Base-by-base conservation (phyloP, 2,329 filamentous ascomycete species). In the Nemania sp. region DNA sequence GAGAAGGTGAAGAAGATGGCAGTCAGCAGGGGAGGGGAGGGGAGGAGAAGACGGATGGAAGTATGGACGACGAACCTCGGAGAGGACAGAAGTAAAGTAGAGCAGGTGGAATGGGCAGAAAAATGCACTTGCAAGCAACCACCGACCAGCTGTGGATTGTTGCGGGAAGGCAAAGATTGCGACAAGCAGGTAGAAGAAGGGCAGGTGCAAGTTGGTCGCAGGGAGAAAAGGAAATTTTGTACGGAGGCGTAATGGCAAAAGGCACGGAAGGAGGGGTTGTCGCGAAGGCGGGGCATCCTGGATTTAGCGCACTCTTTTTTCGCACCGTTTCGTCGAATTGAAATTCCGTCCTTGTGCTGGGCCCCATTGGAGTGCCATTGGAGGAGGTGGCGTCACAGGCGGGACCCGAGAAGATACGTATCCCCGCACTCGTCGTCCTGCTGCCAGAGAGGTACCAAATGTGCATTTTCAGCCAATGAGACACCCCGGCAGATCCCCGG, bases 91-190 rank as follows among this genome's bases (percentile, higher is more conserved):
- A 62, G 57, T 17, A 32, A 32, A 61, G 50, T 60, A 59, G 56
- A 64, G 57, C 29, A 18, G 49, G 25, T 29, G 25, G 59, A 40
- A 54, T 43, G 43, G 52, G 52, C 17, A 57, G 20, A 57, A 48
- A 56, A 62, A 48, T 65, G 63, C 62, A 69, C 62, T 71, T 68
- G 69, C 68, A 68, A 72, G 67, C 67, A 68, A 71, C 69, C 68
- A 71, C 68, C 69, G 67, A 70, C 69, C 64, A 67, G 66, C 65
- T 67, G 65, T 66, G 67, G 62, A 60, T 69, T 69, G 67, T 67
- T 71, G 67, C 65, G 64, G 25, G 65, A 61, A 64, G 54, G 65
- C 63, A 60, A 25, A 59, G 45, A 55, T 45, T 54, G 61, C 58
- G 57, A 54, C 58, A 52, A 42, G 62, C 52, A 55, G 56, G 42